phyloP scores from a whole-genome alignment of 257 asterid genomes.

The Primulina tabacum region DNA sequence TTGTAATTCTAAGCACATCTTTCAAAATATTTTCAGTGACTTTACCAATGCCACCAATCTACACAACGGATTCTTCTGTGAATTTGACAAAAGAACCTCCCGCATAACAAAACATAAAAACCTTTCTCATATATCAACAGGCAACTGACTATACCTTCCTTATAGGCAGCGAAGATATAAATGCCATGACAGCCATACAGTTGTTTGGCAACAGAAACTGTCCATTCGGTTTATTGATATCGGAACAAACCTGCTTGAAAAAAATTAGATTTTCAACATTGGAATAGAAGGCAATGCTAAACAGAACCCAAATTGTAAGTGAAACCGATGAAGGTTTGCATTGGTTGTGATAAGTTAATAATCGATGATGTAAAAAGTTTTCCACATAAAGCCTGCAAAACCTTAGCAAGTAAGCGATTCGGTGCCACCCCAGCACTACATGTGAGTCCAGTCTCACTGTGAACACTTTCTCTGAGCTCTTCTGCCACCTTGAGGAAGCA shows the following conservation, averaged over 20 bases:
- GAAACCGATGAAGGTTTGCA: not conserved
- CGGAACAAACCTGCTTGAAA: conserved; percentile 78
- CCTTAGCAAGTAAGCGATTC: conserved; percentile 96
- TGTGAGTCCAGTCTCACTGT: conserved; percentile 83
- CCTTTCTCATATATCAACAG: conserved; percentile 12
- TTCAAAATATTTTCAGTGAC: conserved; percentile 82
- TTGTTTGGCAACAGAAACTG: conserved; percentile 85
- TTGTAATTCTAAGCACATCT: conserved; percentile 70
- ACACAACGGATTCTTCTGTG: conserved; percentile 31
- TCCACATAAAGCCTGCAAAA: conserved; percentile 31
- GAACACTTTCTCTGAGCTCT: conserved; percentile 72
- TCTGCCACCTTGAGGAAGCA: conserved; percentile 64
- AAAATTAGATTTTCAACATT: not conserved
- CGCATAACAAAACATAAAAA: not conserved
- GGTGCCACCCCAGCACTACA: conserved; percentile 98
- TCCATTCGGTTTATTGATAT: conserved; percentile 95
- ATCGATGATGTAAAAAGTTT: conserved; percentile 10
- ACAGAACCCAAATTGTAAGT: not conserved
- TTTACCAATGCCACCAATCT: conserved; percentile 98
- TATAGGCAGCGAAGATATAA: conserved; percentile 87
- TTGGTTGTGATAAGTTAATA: conserved; percentile 13
- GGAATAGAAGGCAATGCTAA: conserved; percentile 5
- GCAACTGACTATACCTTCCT: conserved; percentile 64
- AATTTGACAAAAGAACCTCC: conserved; percentile 15
- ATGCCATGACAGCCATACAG: conserved; percentile 73